Evolutionary conservation across 1,284 basidiomycete genomes (phyloP).

Genomic region (Agroathelia rolfsii): DNA sequence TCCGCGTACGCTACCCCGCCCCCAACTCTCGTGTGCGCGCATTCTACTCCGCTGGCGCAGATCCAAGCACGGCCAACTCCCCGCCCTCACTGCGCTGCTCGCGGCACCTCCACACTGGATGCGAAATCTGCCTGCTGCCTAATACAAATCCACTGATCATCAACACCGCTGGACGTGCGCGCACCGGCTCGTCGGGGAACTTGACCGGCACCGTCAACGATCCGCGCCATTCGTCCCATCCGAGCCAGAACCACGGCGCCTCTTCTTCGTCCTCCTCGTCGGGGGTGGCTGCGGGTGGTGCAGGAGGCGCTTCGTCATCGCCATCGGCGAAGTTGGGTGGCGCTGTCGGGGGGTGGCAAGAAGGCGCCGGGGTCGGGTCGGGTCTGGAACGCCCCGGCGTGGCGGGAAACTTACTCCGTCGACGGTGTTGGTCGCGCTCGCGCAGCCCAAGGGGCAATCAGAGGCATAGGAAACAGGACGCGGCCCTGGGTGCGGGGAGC

Average conservation of each 20-base stretch:
- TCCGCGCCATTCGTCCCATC: constrained; percentile 4
- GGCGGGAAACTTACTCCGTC: constrained; percentile 45
- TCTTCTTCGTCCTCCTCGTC: too few species aligned
- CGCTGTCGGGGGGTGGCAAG: constrained; percentile 59
- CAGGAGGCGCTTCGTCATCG: constrained; percentile 20
- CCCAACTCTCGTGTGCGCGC: constrained; percentile 35
- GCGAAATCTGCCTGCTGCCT: constrained; percentile 67
- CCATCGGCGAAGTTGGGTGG: constrained; percentile 25
- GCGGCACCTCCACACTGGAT: constrained; percentile 58
- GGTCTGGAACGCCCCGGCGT: constrained; percentile 47
- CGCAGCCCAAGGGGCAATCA: constrained; percentile 3
- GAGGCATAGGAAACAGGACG: constrained; percentile 15
- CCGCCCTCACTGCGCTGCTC: constrained; percentile 58
- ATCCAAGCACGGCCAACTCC: constrained; percentile 51
- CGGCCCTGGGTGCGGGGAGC: constrained; percentile 34
- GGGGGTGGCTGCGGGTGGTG: too few species aligned
- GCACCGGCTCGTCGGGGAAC: constrained; percentile 11
- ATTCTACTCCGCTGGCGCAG: constrained; percentile 51
- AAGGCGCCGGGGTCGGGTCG: constrained; percentile 59
- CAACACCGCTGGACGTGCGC: constrained; percentile 17
- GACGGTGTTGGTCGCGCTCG: constrained; percentile 23
- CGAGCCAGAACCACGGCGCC: constrained; percentile 4
- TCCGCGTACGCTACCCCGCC: constrained; percentile 9
- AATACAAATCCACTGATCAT: constrained; percentile 33
- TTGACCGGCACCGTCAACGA: too few species aligned